phyloP scores from a whole-genome alignment of 2,329 filamentous ascomycete genomes.

The Lachnellula hyalina region DNA sequence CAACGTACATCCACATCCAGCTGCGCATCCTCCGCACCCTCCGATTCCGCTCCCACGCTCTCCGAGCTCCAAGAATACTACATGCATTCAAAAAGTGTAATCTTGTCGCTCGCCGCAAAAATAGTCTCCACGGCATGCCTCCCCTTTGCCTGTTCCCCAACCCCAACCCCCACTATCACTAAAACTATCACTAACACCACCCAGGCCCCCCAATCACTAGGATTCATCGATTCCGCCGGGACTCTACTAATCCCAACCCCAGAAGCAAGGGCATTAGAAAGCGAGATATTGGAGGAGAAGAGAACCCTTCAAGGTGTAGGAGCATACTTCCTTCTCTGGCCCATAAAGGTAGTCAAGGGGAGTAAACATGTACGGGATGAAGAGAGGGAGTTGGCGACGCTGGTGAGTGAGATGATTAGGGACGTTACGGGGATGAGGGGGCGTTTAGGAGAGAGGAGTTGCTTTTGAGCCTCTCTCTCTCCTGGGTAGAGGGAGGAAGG shows the following conservation, averaged over 20 bases:
- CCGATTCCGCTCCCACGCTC: background rate
- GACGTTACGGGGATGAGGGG: slow-evolving; percentile 37
- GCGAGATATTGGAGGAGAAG: slow-evolving; percentile 12
- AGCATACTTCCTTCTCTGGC: slow-evolving; percentile 37
- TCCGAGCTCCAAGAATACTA: background rate
- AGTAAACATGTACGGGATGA: slow-evolving; percentile 14
- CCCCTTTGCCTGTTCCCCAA: too few species aligned
- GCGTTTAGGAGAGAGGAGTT: slow-evolving; percentile 28
- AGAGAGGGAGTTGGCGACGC: slow-evolving; percentile 28
- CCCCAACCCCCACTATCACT: too few species aligned
- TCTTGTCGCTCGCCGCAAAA: too few species aligned
- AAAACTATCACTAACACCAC: too few species aligned
- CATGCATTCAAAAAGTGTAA: too few species aligned
- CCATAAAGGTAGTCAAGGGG: slow-evolving; percentile 34
- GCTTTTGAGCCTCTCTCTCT: slow-evolving; percentile 6
- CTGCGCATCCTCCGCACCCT: background rate
- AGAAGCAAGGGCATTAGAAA: slow-evolving; percentile 6
- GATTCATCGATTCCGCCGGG: slow-evolving; percentile 29
- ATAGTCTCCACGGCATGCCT: too few species aligned
- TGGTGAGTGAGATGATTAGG: slow-evolving; percentile 35
- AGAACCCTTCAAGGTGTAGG: slow-evolving; percentile 30
- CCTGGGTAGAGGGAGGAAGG: background rate
- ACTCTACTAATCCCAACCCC: background rate
- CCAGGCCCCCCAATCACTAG: slow-evolving; percentile 31
- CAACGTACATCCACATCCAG: background rate